These are phyloP conservation scores for Erythrobasidium hasegawianum DNA, from an alignment of 1,284 basidiomycete genomes.

Conservation along the genomic window DNA sequence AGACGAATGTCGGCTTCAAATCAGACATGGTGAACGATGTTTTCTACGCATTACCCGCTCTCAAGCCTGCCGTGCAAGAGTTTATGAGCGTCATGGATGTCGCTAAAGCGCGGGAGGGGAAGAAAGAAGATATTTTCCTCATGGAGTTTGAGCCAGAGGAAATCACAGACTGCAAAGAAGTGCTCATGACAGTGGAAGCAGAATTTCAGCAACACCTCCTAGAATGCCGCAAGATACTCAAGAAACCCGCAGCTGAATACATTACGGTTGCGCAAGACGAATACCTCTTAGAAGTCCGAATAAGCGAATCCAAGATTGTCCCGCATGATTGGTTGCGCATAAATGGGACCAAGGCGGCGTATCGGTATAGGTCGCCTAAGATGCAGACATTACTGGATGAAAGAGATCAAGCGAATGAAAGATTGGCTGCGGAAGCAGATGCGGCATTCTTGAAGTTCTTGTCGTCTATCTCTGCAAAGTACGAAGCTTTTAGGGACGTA, in stretches of 20 bases:
- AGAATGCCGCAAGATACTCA: constrained; percentile 66
- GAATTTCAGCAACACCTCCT: constrained; percentile 68
- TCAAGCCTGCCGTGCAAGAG: constrained; percentile 58
- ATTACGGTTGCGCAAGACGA: constrained; percentile 56
- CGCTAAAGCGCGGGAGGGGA: constrained; percentile 64
- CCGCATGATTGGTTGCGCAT: constrained; percentile 77
- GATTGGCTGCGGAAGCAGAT: constrained; percentile 66
- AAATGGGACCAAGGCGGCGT: constrained; percentile 68
- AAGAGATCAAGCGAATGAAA: constrained; percentile 72
- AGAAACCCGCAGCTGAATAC: constrained; percentile 73
- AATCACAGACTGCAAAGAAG: constrained; percentile 49
- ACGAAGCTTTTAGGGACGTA: constrained; percentile 27
- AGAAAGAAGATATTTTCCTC: constrained; percentile 63
- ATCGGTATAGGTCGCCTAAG: constrained; percentile 80
- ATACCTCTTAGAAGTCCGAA: constrained; percentile 53
- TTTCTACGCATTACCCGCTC: constrained; percentile 63
- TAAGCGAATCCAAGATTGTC: constrained; percentile 62
- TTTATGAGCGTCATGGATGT: constrained; percentile 63
- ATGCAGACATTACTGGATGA: constrained; percentile 62
- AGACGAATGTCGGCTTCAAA: constrained; percentile 55
- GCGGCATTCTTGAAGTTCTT: constrained; percentile 73
- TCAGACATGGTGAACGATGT: constrained; percentile 69
- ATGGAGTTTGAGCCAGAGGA: constrained; percentile 35
- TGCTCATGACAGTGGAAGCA: constrained; percentile 61
- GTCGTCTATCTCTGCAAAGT: constrained; percentile 23